phyloP scores from a whole-genome alignment of 208 protist species.

The Leishmania turanica region DNA sequence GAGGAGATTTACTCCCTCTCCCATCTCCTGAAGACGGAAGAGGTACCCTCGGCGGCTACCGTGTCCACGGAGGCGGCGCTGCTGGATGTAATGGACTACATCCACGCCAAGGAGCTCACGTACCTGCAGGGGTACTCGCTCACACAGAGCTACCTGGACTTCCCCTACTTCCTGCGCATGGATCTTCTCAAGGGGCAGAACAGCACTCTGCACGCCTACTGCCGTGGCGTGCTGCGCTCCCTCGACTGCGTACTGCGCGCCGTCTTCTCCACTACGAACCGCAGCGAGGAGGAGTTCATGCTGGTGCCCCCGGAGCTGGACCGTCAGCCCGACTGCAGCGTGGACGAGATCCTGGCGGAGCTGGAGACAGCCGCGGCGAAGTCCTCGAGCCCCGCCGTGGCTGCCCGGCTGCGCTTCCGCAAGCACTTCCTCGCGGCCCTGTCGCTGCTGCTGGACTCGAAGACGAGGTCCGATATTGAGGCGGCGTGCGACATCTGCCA shows the following conservation, averaged over 20 bases:
- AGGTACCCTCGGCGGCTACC: conserved; percentile 54
- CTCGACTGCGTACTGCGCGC: conserved; percentile 64
- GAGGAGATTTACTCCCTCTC: conserved; percentile 53
- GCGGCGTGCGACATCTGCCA: conserved; percentile 49
- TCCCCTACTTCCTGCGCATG: conserved; percentile 79
- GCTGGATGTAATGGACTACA: conserved; percentile 79
- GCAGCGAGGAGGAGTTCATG: conserved; percentile 87
- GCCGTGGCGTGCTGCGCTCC: conserved; percentile 62
- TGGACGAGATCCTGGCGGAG: conserved; percentile 66
- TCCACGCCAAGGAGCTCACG: conserved; percentile 67
- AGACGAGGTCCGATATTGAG: conserved; percentile 54
- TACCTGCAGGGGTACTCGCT: conserved; percentile 77
- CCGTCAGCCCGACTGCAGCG: conserved; percentile 43
- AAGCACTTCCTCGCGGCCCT: conserved; percentile 62
- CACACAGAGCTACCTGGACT: conserved; percentile 67
- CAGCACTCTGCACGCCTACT: conserved; percentile 65
- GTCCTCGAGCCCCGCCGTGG: conserved; percentile 38
- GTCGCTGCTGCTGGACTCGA: conserved; percentile 48
- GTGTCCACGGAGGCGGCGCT: conserved; percentile 43
- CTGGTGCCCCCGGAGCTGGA: conserved; percentile 61
- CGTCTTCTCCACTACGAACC: conserved; percentile 72
- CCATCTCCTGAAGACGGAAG: conserved; percentile 38
- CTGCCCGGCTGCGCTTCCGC: conserved; percentile 70
- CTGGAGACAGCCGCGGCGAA: conserved; percentile 57
- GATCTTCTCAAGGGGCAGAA: conserved; percentile 66